Evolutionary conservation across 805 yeast genomes (phyloP), one percentile per base, ranked within the genome.

Genomic region (Yueomyces sinensis): DNA sequence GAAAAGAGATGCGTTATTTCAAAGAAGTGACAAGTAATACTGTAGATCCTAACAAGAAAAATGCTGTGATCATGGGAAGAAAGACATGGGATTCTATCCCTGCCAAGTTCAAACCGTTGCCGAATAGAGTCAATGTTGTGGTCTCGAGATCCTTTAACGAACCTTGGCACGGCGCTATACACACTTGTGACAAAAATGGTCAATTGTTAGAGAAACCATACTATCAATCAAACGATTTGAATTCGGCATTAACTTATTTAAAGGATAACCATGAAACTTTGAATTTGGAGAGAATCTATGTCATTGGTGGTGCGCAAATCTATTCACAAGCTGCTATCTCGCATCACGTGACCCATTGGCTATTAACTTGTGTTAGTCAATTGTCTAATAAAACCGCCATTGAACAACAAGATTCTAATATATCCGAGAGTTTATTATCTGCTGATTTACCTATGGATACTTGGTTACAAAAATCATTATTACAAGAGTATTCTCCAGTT

Each of bases 81-180:
- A 81, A 76, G 50, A 89, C 97, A 2, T 91, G 96, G 94, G 91
- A 86, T 23, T 82, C 94, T 6, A 87, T 91, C 23, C 97, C 98
- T 0, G 41, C 58, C 2, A 76, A 69, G 51, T 91, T 84, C 59
- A 65, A 94, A 41, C 98, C 98, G 0, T 64, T 91, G 31, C 76
- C 78, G 3, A 72, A 65, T 32, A 67, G 98, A 37, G 37, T 74
- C 19, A 91, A 91, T 54, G 73, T 86, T 13, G 74, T 91, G 0
- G 59, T 91, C 9, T 79, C 94, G 18, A 59, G 86, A 32, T 50
- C 54, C 25, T 43, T 47, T n/a, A 20, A 20, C 7, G 15, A 25
- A 6, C 6, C 13, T 5, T 25, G 28, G 28, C 7, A 7, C 24
- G 24, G 11, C 7, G 28, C 28, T n/a, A 22, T 11, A 22, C 24